A percentile compares a stretch with the other conserved stretches of the same genome.
Conservation (phyloP, 495 filamentous ascomycete species). For the Penicillium taxi region DNA sequence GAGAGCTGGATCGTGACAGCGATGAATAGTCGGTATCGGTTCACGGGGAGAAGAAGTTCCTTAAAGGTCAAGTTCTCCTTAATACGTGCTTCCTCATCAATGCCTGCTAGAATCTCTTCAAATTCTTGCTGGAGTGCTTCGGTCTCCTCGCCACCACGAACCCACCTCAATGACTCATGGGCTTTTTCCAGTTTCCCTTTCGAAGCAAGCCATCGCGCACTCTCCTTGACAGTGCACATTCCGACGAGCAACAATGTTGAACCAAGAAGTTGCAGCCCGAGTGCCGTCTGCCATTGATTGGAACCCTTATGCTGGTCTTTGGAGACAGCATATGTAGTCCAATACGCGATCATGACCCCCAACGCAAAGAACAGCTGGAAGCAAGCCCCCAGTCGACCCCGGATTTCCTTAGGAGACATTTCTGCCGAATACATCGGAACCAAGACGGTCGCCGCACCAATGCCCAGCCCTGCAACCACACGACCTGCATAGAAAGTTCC, state of each 20-base stretch:
- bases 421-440: constrained; percentile 49
- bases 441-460: constrained; percentile 45
- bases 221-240: constrained; percentile 41
- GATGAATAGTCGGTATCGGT: constrained; percentile 37
- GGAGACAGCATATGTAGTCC: constrained; percentile 41
- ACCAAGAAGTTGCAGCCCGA: constrained; percentile 43
- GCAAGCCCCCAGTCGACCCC: constrained; percentile 43
- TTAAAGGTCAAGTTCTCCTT: constrained; percentile 34
- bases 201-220: constrained; percentile 43
- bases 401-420: constrained; percentile 45
- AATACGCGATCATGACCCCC: constrained; percentile 44
- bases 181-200: constrained; percentile 25
- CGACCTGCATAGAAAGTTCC: constrained; percentile 40
- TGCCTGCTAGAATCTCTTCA: constrained; percentile 27
- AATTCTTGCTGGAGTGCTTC: constrained; percentile 27
- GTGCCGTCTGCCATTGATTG: constrained; percentile 46
- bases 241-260: constrained; percentile 37
- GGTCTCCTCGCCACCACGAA: constrained; percentile 24
- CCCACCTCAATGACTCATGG: constrained; percentile 12
- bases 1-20: constrained; percentile 37
- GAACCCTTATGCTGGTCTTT: constrained; percentile 23
- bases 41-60: constrained; percentile 35
- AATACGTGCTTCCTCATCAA: constrained; percentile 37
- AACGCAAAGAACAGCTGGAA: constrained; percentile 43
- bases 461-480: constrained; percentile 47